phyloP scores from a whole-genome alignment of 768 basidiomycete species.

The Royoungia palumana region DNA sequence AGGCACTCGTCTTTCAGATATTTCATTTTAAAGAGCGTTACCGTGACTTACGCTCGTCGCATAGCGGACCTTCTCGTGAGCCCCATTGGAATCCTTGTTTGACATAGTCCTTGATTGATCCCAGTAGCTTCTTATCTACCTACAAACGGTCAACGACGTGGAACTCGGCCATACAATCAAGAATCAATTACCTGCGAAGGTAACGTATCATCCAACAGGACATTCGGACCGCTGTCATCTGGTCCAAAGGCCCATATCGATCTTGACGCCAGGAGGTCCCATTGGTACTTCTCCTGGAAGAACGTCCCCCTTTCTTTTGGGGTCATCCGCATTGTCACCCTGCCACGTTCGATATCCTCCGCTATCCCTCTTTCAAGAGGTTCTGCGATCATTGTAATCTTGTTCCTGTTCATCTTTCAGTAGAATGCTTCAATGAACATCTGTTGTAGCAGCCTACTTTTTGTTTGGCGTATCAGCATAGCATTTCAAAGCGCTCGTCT shows the following conservation, averaged over 20 bases:
- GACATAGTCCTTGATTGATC: constrained; percentile 88
- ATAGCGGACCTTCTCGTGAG: constrained; percentile 93
- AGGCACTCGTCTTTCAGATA: neutral
- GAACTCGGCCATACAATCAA: neutral
- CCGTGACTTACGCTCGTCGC: constrained; percentile 90
- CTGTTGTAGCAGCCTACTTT: constrained; percentile 55
- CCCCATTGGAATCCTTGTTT: constrained; percentile 99
- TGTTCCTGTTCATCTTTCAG: constrained; percentile 62
- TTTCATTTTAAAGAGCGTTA: neutral
- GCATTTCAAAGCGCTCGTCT: constrained; percentile 96
- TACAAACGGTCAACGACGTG: constrained; percentile 26
- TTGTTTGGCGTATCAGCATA: constrained; percentile 99
- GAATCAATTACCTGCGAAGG: constrained; percentile 72
- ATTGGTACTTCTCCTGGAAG: constrained; percentile 96
- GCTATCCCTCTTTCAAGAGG: constrained; percentile 94
- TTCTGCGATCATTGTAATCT: constrained; percentile 98
- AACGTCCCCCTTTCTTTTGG: constrained; percentile 93
- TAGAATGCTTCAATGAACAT: constrained; percentile 7
- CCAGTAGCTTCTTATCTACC: constrained; percentile 92
- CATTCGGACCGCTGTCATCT: constrained; percentile 91
- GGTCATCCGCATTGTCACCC: constrained; percentile 92
- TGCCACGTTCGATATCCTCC: constrained; percentile 92
- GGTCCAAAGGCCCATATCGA: constrained; percentile 99
- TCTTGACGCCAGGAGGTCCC: constrained; percentile 95
- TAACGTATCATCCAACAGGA: constrained; percentile 91